Percentiles rank a stretch among this genome's conserved stretches.
Conservation (phyloP, 345 rosid species). For the Euphorbia pulcherrima region DNA sequence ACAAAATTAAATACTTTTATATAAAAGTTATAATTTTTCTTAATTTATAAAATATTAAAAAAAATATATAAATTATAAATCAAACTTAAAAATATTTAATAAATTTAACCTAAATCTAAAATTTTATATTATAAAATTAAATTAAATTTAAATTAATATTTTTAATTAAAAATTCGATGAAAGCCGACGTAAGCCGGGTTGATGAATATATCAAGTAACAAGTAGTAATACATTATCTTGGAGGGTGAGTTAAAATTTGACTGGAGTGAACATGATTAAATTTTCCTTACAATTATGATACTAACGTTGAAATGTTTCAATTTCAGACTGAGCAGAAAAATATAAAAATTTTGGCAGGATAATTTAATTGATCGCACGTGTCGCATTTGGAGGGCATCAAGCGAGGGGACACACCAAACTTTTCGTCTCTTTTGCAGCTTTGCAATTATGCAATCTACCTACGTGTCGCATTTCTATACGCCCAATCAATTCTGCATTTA, state of each 20-base stretch:
- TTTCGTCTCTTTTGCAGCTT: background rate
- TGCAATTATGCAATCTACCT: background rate
- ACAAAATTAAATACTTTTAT: no score
- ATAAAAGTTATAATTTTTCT: no score
- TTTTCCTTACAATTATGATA: background rate
- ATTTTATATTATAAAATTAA: no score
- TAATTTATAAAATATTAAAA: no score
- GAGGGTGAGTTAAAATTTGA: background rate
- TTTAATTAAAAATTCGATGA: no score
- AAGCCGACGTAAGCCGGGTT: no score
- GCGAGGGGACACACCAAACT: background rate
- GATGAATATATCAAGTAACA: no score
- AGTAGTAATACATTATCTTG: background rate
- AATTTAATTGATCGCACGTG: constrained; percentile 3
- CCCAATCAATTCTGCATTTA: background rate
- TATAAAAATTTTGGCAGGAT: background rate
- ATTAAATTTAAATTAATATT: background rate
- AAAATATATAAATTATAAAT: no score
- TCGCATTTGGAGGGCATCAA: background rate
- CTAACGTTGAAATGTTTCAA: background rate
- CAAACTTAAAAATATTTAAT: no score
- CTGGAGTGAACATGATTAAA: background rate
- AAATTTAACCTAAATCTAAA: no score
- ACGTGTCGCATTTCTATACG: background rate
- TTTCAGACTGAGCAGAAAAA: background rate